Percentiles rank a stretch among this genome's conserved stretches.
These are phyloP conservation scores for Parachlorella kessleri DNA, from an alignment of 139 green algal species.

Conservation along the genomic window DNA sequence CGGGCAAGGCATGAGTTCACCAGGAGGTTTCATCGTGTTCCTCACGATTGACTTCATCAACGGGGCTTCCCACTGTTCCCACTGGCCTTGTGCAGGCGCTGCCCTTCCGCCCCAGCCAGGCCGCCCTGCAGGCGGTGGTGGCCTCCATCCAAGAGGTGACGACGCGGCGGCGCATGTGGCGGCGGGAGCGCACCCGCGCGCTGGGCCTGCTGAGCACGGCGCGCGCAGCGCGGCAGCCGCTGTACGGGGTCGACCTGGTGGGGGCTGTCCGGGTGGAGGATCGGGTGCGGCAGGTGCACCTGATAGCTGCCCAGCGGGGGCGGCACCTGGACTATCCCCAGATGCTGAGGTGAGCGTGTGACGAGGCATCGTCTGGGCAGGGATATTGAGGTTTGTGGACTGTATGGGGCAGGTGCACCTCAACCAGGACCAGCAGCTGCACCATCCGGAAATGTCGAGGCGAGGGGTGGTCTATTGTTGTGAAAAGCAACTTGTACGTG, in stretches of 20 bases:
- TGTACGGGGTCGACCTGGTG: slow-evolving; percentile 40
- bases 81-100: slow-evolving; percentile 1
- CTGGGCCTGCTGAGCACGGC: slow-evolving; percentile 25
- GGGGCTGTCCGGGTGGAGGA: not conserved
- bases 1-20: too few relatives aligned
- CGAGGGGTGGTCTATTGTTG: too few relatives aligned
- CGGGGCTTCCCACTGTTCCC: not conserved
- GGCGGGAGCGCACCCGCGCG: slow-evolving; percentile 13
- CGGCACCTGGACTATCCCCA: slow-evolving; percentile 22
- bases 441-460: too few relatives aligned
- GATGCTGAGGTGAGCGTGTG: slow-evolving; percentile 16
- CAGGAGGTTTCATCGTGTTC: too few relatives aligned
- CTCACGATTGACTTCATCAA: too few relatives aligned
- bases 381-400: too few relatives aligned
- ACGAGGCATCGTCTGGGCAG: too few relatives aligned
- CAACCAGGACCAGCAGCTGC: too few relatives aligned
- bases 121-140: slow-evolving; percentile 18
- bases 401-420: too few relatives aligned
- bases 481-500: too few relatives aligned
- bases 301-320: slow-evolving; percentile 1
- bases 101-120: slow-evolving; percentile 1
- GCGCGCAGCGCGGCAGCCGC: slow-evolving; percentile 24
- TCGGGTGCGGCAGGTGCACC: not conserved
- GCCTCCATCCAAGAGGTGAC: slow-evolving; percentile 21
- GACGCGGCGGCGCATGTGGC: slow-evolving; percentile 19